Percentiles rank a stretch among this genome's conserved stretches.
Conservation (phyloP, 2,329 filamentous ascomycete species). For the Piedraia hortae region DNA sequence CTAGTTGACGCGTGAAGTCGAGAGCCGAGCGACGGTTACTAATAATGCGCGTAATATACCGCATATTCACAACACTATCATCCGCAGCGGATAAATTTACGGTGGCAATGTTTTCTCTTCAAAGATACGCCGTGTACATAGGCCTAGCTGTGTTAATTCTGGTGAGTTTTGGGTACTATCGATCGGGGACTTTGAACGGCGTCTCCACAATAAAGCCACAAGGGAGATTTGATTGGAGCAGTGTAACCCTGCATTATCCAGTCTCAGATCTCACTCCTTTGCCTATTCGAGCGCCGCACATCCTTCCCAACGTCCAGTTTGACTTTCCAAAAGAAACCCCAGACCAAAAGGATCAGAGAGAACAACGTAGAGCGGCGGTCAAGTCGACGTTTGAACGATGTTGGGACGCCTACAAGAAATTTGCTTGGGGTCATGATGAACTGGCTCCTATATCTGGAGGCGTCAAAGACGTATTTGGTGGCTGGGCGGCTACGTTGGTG, state of each 20-base stretch:
- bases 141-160: slow-evolving; percentile 12
- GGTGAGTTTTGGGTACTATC: slow-evolving; percentile 12
- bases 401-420: slow-evolving; percentile 18
- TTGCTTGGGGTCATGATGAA: slow-evolving; percentile 24
- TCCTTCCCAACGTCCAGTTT: slow-evolving; percentile 18
- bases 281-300: slow-evolving; percentile 13
- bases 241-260: slow-evolving; percentile 16
- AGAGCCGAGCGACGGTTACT: too few relatives aligned
- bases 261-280: slow-evolving; percentile 12
- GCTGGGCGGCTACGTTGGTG: slow-evolving; percentile 21
- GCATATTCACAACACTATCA: too few relatives aligned
- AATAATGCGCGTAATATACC: too few relatives aligned
- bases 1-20: too few relatives aligned
- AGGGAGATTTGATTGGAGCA: slow-evolving; percentile 14
- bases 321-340: slow-evolving; percentile 14
- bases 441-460: slow-evolving; percentile 18
- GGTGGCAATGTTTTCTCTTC: slow-evolving; percentile 15
- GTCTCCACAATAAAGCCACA: not conserved
- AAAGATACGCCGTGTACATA: slow-evolving; percentile 14
- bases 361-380: slow-evolving; percentile 14
- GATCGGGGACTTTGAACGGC: not conserved
- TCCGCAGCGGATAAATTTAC: too few relatives aligned
- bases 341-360: slow-evolving; percentile 10
- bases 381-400: slow-evolving; percentile 17
- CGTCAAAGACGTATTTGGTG: slow-evolving; percentile 17